Conservation (phyloP, 2,329 filamentous ascomycete species). For the Trichoderma hamatum region DNA sequence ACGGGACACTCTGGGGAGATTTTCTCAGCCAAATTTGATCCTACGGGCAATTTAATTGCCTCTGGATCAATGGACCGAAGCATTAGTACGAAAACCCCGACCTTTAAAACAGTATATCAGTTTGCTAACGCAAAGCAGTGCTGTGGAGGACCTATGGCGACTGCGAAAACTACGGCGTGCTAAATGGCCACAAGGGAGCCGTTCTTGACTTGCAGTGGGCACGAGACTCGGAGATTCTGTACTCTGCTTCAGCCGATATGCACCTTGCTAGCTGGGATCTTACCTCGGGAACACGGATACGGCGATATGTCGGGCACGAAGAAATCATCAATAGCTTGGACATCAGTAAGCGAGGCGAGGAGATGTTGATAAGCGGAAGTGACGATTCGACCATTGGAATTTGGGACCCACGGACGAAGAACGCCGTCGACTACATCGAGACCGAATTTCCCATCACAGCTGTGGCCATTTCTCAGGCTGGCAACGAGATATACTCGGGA, state of each 20-base stretch:
- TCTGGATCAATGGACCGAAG: conserved; percentile 94
- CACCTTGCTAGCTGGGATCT: conserved; percentile 94
- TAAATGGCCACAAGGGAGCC: conserved; percentile 88
- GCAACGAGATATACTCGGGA: conserved; percentile 92
- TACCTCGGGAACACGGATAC: conserved; percentile 88
- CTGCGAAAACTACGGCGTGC: conserved; percentile 90
- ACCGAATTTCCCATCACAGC: conserved; percentile 93
- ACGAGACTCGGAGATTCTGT: conserved; percentile 86
- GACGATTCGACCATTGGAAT: conserved; percentile 94
- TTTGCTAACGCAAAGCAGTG: conserved; percentile 55
- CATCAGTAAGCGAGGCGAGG: conserved; percentile 85
- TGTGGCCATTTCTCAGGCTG: conserved; percentile 87
- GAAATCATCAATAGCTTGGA: conserved; percentile 94
- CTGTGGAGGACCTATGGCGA: conserved; percentile 91
- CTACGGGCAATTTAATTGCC: conserved; percentile 83
- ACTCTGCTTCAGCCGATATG: conserved; percentile 91
- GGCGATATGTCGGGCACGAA: conserved; percentile 89
- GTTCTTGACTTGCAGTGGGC: conserved; percentile 96
- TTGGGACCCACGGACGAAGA: conserved; percentile 92
- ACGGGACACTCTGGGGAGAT: conserved; percentile 83
- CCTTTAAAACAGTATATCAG: not conserved
- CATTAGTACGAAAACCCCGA: conserved; percentile 64
- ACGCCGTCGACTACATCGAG: conserved; percentile 83
- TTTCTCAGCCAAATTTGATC: conserved; percentile 88
- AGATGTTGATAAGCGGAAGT: conserved; percentile 85